Evolutionary conservation across 257 asterid genomes (phyloP).

Genomic region (Rehmannia glutinosa): DNA sequence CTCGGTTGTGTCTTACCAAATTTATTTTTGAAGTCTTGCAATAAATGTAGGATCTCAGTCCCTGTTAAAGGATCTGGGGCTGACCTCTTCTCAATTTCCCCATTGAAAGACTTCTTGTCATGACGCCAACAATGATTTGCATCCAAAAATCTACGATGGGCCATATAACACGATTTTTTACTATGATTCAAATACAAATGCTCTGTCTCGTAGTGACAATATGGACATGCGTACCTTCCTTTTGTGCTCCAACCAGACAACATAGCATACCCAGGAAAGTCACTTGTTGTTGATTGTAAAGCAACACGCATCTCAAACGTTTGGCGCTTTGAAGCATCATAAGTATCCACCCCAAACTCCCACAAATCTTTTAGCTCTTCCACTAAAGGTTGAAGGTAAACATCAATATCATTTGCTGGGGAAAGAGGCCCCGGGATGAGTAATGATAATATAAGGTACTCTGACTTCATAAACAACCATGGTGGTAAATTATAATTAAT

Average conservation of each 20-base stretch:
- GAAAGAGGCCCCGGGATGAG: no score
- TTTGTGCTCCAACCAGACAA: slow-evolving; percentile 2
- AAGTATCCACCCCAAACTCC: background rate
- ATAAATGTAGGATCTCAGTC: background rate
- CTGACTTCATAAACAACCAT: no score
- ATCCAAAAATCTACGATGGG: background rate
- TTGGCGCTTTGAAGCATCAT: no score
- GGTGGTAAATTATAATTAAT: no score
- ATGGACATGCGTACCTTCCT: background rate
- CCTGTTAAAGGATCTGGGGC: background rate
- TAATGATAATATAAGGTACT: no score
- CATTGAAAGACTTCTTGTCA: background rate
- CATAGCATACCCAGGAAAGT: background rate
- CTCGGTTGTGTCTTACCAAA: background rate
- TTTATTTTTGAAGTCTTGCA: background rate
- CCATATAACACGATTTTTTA: background rate
- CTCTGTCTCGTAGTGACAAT: background rate
- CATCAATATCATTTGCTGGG: background rate
- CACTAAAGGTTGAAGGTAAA: background rate
- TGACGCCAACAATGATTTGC: no score
- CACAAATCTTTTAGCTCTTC: background rate
- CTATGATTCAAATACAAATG: background rate
- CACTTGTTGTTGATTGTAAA: no score
- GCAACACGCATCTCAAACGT: no score
- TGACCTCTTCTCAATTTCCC: background rate